Conservation (phyloP, 2,329 filamentous ascomycete species). For the Hypomyces perniciosus region DNA sequence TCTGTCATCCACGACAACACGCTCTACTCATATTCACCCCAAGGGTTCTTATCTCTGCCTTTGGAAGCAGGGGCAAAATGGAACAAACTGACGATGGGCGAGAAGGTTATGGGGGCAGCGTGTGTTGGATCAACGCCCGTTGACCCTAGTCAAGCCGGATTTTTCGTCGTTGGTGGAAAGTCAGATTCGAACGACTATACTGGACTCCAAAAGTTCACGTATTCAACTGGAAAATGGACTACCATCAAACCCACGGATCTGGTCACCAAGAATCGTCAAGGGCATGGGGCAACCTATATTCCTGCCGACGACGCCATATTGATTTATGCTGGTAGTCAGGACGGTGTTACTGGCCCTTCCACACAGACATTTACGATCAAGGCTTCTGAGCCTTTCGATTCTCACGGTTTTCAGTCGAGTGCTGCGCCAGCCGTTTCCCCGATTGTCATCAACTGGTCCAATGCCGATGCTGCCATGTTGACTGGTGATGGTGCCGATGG, state of each 20-base stretch:
- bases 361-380: conserved; percentile 71
- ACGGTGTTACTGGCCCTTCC: conserved; percentile 51
- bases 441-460: conserved; percentile 68
- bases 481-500: conserved; percentile 60
- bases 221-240: conserved; percentile 48
- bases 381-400: conserved; percentile 57
- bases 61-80: conserved; percentile 67
- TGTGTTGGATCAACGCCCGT: conserved; percentile 67
- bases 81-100: conserved; percentile 58
- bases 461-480: conserved; percentile 64
- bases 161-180: conserved; percentile 78
- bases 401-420: conserved; percentile 52
- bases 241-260: conserved; percentile 36
- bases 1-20: conserved; percentile 75
- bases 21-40: conserved; percentile 74
- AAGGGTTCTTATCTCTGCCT: conserved; percentile 68
- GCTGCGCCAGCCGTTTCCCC: conserved; percentile 62
- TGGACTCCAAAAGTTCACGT: conserved; percentile 66
- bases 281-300: conserved; percentile 73
- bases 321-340: conserved; percentile 71
- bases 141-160: conserved; percentile 51
- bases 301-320: conserved; percentile 64
- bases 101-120: conserved; percentile 65
- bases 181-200: conserved; percentile 50
- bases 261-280: conserved; percentile 61